Evolutionary conservation across 306 rosid species (phyloP).

Genomic region (Malus sylvestris): DNA sequence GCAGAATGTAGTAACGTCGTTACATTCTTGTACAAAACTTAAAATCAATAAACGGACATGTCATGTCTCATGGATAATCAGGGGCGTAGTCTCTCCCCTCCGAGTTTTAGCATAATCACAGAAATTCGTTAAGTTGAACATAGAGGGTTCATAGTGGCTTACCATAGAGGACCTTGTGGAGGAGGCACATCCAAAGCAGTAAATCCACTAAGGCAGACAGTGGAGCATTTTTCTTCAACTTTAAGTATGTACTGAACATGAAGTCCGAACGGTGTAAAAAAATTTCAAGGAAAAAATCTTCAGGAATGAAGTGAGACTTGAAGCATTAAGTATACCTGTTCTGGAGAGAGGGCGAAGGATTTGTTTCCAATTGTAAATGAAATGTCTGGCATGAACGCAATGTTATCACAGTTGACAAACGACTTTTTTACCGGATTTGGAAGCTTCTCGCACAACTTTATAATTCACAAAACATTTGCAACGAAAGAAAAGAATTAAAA

Average conservation of each 20-base stretch:
- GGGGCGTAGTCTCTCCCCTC: background rate
- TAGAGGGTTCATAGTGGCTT: constrained; percentile 7
- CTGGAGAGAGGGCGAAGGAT: constrained; percentile 52
- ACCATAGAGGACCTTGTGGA: constrained; percentile 81
- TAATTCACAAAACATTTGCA: constrained; percentile 5
- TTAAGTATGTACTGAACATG: constrained; percentile 48
- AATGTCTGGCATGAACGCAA: constrained; percentile 44
- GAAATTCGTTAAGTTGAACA: background rate
- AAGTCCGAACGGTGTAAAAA: background rate
- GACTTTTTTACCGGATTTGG: constrained; percentile 56
- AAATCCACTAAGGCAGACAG: constrained; percentile 60
- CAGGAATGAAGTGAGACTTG: background rate
- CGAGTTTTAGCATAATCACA: background rate
- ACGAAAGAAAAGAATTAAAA: background rate
- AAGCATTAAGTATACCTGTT: constrained; percentile 35
- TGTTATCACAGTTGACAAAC: constrained; percentile 40
- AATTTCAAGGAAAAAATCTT: background rate
- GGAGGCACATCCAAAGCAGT: constrained; percentile 61
- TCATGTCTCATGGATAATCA: background rate
- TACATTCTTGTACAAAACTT: background rate
- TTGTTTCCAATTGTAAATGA: constrained; percentile 53
- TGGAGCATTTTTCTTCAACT: constrained; percentile 39
- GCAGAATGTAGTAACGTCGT: constrained; percentile 25
- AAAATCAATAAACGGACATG: background rate
- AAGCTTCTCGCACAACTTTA: constrained; percentile 63